These are phyloP conservation scores for Rhytidhysteron rufulum DNA, from an alignment of 2,329 filamentous ascomycete species.

Conservation along the genomic window DNA sequence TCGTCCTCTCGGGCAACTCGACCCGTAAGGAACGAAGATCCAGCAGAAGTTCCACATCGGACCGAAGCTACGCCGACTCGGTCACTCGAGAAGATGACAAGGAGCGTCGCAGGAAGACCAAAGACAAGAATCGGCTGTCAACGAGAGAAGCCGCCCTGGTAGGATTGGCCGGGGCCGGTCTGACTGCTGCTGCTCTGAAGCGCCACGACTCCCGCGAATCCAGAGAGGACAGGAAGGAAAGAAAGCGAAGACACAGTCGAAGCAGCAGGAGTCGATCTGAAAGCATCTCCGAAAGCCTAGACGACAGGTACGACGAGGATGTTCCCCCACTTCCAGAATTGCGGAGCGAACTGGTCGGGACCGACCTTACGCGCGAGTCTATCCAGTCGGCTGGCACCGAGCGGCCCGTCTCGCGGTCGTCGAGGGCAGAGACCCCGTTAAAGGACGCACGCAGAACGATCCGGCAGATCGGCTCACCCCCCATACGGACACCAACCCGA, in stretches of 20 bases:
- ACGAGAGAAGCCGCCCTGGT: slow-evolving; percentile 54
- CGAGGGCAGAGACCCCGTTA: slow-evolving; percentile 56
- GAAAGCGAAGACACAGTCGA: slow-evolving; percentile 46
- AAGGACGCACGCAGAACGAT: slow-evolving; percentile 62
- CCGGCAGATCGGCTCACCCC: slow-evolving; percentile 53
- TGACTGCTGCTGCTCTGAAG: slow-evolving; percentile 59
- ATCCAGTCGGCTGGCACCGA: slow-evolving; percentile 77
- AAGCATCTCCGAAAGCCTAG: slow-evolving; percentile 52
- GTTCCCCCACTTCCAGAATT: slow-evolving; percentile 78
- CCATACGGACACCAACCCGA: slow-evolving; percentile 60
- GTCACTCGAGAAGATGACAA: slow-evolving; percentile 44
- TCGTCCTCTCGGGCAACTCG: slow-evolving; percentile 54
- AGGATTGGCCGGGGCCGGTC: slow-evolving; percentile 51
- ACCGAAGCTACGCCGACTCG: slow-evolving; percentile 36
- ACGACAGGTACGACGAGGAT: slow-evolving; percentile 50
- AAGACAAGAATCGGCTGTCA: slow-evolving; percentile 40
- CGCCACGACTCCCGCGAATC: slow-evolving; percentile 62
- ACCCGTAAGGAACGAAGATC: slow-evolving; percentile 53
- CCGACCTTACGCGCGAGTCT: slow-evolving; percentile 82
- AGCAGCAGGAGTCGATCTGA: slow-evolving; percentile 50
- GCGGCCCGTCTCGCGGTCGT: slow-evolving; percentile 62
- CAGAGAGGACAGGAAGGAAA: slow-evolving; percentile 39
- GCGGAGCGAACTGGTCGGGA: slow-evolving; percentile 79
- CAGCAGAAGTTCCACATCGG: slow-evolving; percentile 49
- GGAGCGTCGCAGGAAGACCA: slow-evolving; percentile 52